Conservation (phyloP, 2,329 filamentous ascomycete genomes). For the Trichoderma sp. region DNA sequence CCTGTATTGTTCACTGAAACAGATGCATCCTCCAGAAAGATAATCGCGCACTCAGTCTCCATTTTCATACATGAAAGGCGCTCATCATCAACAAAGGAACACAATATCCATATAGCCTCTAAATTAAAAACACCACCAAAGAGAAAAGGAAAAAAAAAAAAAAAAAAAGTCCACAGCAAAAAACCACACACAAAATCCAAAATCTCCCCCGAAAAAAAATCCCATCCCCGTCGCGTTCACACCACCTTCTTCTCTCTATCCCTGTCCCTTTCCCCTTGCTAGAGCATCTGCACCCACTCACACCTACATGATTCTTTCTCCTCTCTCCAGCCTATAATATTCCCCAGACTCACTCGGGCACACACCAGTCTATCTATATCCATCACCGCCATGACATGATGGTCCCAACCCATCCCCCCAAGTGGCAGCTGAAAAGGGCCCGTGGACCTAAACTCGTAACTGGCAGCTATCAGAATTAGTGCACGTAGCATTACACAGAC, state of each 20-base stretch:
- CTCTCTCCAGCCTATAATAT: not conserved
- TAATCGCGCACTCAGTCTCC: conserved; percentile 4
- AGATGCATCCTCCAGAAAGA: not conserved
- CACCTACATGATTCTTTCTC: not conserved
- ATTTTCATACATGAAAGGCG: conserved; percentile 6
- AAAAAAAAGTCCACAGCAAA: not conserved
- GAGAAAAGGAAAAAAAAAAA: not conserved
- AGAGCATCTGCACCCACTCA: conserved; percentile 15
- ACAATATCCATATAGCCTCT: not conserved
- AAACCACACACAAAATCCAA: conserved; percentile 1
- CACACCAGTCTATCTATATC: not conserved
- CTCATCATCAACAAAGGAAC: not conserved
- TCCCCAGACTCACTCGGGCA: not conserved
- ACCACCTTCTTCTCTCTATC: not conserved
- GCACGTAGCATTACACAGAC: not conserved
- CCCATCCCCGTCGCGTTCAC: not conserved
- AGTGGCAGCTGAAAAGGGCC: not conserved
- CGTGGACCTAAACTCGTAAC: not conserved
- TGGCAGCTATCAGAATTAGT: conserved; percentile 8
- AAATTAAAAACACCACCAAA: not conserved
- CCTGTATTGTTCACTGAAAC: not conserved
- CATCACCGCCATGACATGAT: not conserved
- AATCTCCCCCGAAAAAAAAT: not conserved
- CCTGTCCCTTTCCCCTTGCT: conserved; percentile 18
- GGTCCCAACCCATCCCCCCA: not conserved